Evolutionary conservation across 768 basidiomycete species (phyloP).

Genomic region (Russula vinacea): DNA sequence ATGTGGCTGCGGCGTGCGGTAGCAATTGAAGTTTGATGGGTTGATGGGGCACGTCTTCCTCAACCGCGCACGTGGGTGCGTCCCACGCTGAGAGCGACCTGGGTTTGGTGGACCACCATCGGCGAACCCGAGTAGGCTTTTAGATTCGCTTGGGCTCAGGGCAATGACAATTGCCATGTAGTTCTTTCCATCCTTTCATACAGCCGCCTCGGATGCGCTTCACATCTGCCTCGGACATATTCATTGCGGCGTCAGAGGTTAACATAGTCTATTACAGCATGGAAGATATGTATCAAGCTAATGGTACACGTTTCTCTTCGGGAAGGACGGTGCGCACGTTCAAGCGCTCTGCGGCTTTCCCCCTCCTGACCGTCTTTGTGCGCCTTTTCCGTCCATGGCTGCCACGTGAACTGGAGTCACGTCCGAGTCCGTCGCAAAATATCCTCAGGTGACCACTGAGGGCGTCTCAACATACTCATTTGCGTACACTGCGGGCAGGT

Average conservation of each 20-base stretch:
- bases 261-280: background rate
- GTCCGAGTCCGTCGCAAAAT: background rate
- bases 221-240: background rate
- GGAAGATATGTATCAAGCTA: background rate
- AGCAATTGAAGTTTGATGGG: background rate
- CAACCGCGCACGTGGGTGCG: slow-evolving; percentile 13
- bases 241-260: background rate
- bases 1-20: background rate
- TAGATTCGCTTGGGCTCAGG: background rate
- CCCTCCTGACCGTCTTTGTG: background rate
- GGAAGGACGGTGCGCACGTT: slow-evolving; percentile 4
- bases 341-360: background rate
- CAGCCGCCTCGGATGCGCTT: background rate
- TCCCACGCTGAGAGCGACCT: background rate
- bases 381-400: background rate
- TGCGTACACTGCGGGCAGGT: background rate
- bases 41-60: slow-evolving; percentile 2
- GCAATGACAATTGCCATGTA: background rate
- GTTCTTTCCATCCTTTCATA: background rate
- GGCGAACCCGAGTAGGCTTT: background rate
- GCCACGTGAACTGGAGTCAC: slow-evolving; percentile 7
- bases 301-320: background rate
- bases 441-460: background rate
- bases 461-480: background rate
- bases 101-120: background rate